Evolutionary conservation across 1,284 basidiomycete genomes (phyloP).

Genomic region (Ustilago tritici): DNA sequence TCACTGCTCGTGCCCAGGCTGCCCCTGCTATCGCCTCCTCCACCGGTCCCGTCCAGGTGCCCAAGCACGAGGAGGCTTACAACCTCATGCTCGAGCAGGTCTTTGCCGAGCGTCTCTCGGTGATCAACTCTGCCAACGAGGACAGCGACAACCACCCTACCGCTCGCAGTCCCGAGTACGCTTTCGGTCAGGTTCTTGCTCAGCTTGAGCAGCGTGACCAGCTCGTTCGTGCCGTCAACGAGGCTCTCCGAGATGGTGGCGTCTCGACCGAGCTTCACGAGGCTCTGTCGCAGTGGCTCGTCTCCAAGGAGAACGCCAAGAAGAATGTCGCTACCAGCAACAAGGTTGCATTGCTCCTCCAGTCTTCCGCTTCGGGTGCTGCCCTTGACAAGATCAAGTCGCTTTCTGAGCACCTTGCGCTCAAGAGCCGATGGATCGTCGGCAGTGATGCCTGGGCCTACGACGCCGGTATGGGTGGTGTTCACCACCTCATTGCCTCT

Average conservation of each 20-base stretch:
- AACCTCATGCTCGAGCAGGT: conserved; percentile 86
- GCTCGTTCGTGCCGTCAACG: conserved; percentile 60
- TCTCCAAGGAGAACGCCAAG: conserved; percentile 46
- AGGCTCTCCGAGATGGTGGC: conserved; percentile 40
- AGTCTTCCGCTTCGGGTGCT: conserved; percentile 74
- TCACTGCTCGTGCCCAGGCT: conserved; percentile 66
- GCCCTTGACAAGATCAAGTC: conserved; percentile 57
- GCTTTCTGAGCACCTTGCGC: conserved; percentile 52
- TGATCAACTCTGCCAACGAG: conserved; percentile 76
- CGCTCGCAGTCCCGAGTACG: conserved; percentile 91
- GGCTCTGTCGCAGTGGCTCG: conserved; percentile 58
- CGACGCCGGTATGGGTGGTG: conserved; percentile 93
- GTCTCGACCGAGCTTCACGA: conserved; percentile 62
- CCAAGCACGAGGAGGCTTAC: conserved; percentile 91
- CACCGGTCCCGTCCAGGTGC: conserved; percentile 71
- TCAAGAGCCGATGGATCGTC: conserved; percentile 83
- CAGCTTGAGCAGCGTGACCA: conserved; percentile 73
- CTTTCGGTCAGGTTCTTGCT: conserved; percentile 88
- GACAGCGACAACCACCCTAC: conserved; percentile 61
- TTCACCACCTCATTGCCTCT: conserved; percentile 93
- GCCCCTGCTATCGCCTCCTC: conserved; percentile 31
- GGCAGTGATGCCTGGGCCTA: conserved; percentile 98
- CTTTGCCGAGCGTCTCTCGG: conserved; percentile 84
- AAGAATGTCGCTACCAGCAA: conserved; percentile 49
- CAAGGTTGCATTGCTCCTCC: conserved; percentile 71